Evolutionary conservation across 176 grass and related monocot species (phyloP), one percentile per base, ranked within the genome.

Genomic region (Rhipidocladum racemiflorum): DNA sequence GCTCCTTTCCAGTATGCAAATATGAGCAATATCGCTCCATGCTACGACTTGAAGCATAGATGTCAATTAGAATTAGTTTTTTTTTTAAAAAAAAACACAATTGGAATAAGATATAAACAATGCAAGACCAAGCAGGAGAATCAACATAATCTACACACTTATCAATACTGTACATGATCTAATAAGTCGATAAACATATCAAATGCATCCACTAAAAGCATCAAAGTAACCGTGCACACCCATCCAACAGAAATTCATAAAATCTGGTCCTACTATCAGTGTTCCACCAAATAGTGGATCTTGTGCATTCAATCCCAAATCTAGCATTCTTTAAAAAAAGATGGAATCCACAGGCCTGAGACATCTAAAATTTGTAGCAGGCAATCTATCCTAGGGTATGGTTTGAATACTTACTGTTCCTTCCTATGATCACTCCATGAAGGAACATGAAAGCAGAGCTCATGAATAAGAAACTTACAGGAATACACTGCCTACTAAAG

Each of bases 1-100:
- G 50, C 32, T 82, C 56, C 65, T 66, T 70, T 66, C 29, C 18
- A 60, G 39, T 36, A 76, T 2, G 16, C 36, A 77, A 65, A 89
- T 72, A 82, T 72, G 46, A 85, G 36, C 53, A 73, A 61, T 39
- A 64, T 69, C 44, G 15, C 64, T 67, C 56, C 21, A 88, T 62
- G 24, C 44, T 55, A 72, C 23, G 4, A 72, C 23, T 72, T 46
- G 61, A 57, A 6, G 29, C 24, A 51, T 49, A 49, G 15, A 48
- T 48, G 44, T 16, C 45, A 20, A 20, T 20, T 51, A 51, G 49
- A 44, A 71, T 32, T 61, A 18, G 18, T 34, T 44, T 30, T 30
- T 25, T 25, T 32, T 45, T 60, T 77, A 0, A 30, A 29, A 29
- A 78, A 34, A 56, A 29, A 78, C n/a, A 56, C 12, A 70, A 55